Evolutionary conservation across 495 filamentous ascomycete genomes (phyloP).

Genomic region (Xylaria flabelliformis): DNA sequence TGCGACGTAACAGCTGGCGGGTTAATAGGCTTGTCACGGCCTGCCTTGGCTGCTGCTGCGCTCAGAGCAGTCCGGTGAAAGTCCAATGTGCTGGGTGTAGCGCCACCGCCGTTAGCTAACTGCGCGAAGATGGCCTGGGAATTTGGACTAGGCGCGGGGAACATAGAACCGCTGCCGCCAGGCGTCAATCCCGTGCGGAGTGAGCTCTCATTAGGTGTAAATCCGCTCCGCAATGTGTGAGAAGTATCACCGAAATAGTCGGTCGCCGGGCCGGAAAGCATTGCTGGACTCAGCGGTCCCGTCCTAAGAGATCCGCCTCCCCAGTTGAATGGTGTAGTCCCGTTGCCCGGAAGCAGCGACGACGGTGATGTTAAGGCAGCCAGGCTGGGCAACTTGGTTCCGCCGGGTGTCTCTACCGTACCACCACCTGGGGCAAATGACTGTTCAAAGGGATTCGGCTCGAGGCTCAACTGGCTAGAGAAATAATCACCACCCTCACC

Average conservation of each 20-base stretch:
- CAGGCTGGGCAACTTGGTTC: slow-evolving; percentile 88
- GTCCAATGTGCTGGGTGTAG: slow-evolving; percentile 89
- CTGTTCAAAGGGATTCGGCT: slow-evolving; percentile 96
- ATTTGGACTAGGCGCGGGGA: slow-evolving; percentile 88
- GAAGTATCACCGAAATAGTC: slow-evolving; percentile 78
- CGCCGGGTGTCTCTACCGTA: slow-evolving; percentile 81
- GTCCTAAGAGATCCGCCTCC: slow-evolving; percentile 81
- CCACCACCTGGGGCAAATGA: slow-evolving; percentile 75
- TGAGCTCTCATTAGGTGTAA: slow-evolving; percentile 97
- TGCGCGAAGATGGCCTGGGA: slow-evolving; percentile 80
- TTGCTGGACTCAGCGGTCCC: slow-evolving; percentile 94
- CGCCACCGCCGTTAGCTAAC: slow-evolving; percentile 73
- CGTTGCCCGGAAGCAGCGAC: slow-evolving; percentile 72
- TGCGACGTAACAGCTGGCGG: slow-evolving; percentile 52
- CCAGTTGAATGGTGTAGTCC: slow-evolving; percentile 78
- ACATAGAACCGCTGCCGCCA: slow-evolving; percentile 97
- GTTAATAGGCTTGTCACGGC: slow-evolving; percentile 52
- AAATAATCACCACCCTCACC: slow-evolving; percentile 68
- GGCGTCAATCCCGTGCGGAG: slow-evolving; percentile 91
- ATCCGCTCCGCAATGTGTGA: slow-evolving; percentile 75
- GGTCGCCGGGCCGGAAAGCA: slow-evolving; percentile 86
- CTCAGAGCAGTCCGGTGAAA: slow-evolving; percentile 93
- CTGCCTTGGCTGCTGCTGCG: slow-evolving; percentile 69
- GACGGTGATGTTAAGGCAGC: slow-evolving; percentile 92
- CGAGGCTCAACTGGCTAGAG: slow-evolving; percentile 68